A percentile compares a stretch with the other conserved stretches of the same genome.
These are phyloP conservation scores for Salix arbutifolia DNA, from an alignment of 345 rosid species.

Conservation along the genomic window DNA sequence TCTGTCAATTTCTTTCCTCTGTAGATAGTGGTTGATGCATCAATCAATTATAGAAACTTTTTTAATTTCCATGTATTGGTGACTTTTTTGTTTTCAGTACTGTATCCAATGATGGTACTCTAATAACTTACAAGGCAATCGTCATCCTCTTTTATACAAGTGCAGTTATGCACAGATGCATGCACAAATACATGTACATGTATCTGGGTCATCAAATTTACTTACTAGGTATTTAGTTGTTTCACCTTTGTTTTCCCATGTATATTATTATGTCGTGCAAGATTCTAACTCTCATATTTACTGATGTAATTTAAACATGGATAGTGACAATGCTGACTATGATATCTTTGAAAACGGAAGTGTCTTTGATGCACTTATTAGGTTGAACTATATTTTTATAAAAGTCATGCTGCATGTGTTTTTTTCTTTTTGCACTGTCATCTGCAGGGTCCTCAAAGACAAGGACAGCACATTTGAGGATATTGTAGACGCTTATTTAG, in stretches of 20 bases:
- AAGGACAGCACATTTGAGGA: slow-evolving; percentile 75
- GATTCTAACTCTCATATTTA: not conserved
- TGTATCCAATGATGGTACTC: not conserved
- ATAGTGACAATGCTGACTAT: not conserved
- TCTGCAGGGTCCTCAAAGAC: slow-evolving; percentile 59
- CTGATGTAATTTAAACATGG: not conserved
- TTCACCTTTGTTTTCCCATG: not conserved
- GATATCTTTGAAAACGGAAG: not conserved
- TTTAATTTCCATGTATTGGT: not conserved
- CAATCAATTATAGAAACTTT: not conserved
- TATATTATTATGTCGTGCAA: not conserved
- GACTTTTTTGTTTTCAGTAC: not conserved
- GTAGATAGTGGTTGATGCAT: not conserved
- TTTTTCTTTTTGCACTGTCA: slow-evolving; percentile 3
- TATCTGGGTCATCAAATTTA: not conserved
- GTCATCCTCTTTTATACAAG: not conserved
- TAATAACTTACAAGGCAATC: not conserved
- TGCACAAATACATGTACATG: not conserved
- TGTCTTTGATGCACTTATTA: not conserved
- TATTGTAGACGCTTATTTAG: slow-evolving; percentile 83
- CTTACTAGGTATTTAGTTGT: not conserved
- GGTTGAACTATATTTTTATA: slow-evolving; percentile 2
- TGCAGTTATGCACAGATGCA: not conserved
- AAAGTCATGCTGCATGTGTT: not conserved
- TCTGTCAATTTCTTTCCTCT: not conserved